Conservation (phyloP, 805 yeast species). For the Debaryomyces tyrocola region DNA sequence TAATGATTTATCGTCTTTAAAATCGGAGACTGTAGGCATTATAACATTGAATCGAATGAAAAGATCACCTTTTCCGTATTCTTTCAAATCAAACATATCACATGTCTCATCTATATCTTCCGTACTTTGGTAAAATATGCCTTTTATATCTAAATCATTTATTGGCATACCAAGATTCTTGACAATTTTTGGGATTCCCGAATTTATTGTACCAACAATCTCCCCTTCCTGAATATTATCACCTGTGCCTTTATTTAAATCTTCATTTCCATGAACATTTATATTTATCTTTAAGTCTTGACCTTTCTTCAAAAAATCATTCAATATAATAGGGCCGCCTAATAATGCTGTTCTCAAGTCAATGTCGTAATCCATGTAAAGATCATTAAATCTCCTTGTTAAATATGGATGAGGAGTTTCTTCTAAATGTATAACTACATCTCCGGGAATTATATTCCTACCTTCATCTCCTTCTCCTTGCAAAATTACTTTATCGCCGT, state of each 20-base stretch:
- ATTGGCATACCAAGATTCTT: constrained; percentile 66
- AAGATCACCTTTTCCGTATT: constrained; percentile 33
- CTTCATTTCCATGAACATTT: constrained; percentile 34
- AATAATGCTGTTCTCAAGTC: constrained; percentile 55
- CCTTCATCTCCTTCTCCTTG: constrained; percentile 70
- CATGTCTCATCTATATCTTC: constrained; percentile 12
- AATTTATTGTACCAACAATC: constrained; percentile 54
- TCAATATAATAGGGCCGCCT: constrained; percentile 50
- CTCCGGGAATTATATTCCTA: constrained; percentile 59
- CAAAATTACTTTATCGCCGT: constrained; percentile 52
- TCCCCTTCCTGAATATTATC: constrained; percentile 31
- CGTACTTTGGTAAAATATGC: constrained; percentile 24
- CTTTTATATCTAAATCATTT: constrained; percentile 20
- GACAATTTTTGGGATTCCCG: constrained; percentile 48
- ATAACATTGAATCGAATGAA: constrained; percentile 39
- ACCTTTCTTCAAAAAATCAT: constrained; percentile 32
- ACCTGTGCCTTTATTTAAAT: constrained; percentile 11
- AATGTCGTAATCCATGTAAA: constrained; percentile 44
- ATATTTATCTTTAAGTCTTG: constrained; percentile 28
- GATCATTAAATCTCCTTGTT: constrained; percentile 44
- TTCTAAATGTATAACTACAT: constrained; percentile 56
- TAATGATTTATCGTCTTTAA: constrained; percentile 22
- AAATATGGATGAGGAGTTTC: constrained; percentile 39
- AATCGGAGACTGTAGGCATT: constrained; percentile 30
- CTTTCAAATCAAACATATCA: constrained; percentile 19